Percentiles rank a stretch among this genome's conserved stretches.
Conservation (phyloP, 164 flowering plant species). For the Protea cynaroides region DNA sequence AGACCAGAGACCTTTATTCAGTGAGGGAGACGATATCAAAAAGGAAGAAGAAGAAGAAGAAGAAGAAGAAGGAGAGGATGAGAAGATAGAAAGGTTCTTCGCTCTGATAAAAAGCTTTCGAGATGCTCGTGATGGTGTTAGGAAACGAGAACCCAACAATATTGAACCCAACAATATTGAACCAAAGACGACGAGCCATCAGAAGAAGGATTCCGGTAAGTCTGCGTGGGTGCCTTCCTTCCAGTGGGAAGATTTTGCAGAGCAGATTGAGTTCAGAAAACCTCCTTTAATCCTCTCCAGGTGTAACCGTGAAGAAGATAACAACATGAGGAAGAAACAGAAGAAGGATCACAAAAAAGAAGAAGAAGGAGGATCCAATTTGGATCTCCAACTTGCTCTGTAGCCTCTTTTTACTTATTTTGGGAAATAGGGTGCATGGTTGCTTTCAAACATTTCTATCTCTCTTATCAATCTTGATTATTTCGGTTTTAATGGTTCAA, state of each 20-base stretch:
- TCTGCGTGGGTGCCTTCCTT: conserved; percentile 32
- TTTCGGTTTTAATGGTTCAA: too few species aligned
- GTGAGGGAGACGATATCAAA: too few species aligned
- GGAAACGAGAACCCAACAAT: conserved; percentile 1
- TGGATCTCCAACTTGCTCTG: conserved; percentile 1
- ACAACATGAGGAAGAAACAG: neutral
- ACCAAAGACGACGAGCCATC: conserved; percentile 9
- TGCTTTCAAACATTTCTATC: too few species aligned
- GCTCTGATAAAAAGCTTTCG: neutral
- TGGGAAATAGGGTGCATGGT: too few species aligned
- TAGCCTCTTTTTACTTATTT: neutral
- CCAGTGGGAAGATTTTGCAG: conserved; percentile 35
- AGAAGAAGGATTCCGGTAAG: conserved; percentile 9
- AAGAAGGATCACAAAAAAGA: neutral
- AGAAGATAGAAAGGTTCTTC: conserved; percentile 3
- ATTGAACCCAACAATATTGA: too few species aligned
- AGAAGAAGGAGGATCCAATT: neutral
- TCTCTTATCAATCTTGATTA: too few species aligned
- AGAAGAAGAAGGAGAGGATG: neutral
- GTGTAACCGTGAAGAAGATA: neutral
- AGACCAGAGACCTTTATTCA: too few species aligned
- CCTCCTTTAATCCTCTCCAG: neutral
- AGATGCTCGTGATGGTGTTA: neutral
- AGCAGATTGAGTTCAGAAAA: neutral
- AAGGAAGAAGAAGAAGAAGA: neutral